Conservation (phyloP, 768 basidiomycete genomes). For the Pisolithus albus region DNA sequence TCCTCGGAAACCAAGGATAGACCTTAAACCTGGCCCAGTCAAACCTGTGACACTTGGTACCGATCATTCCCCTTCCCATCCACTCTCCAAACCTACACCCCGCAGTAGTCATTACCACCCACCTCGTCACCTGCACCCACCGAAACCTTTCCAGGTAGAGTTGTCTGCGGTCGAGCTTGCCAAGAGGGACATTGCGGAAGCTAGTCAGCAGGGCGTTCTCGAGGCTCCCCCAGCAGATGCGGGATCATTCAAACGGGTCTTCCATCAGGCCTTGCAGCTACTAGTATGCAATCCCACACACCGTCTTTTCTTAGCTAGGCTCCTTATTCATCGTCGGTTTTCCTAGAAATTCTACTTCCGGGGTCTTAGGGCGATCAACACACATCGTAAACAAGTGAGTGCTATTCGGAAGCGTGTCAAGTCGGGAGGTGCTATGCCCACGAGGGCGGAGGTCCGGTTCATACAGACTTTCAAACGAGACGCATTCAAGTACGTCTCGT, state of each 20-base stretch:
- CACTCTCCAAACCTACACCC: conserved; percentile 18
- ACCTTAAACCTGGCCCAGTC: conserved; percentile 59
- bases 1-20: conserved; percentile 39
- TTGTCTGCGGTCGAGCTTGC: conserved; percentile 41
- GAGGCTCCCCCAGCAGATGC: conserved; percentile 58
- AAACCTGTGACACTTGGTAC: conserved; percentile 31
- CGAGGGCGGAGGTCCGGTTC: conserved; percentile 64
- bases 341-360: conserved; percentile 77
- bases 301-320: not conserved
- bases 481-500: conserved; percentile 52
- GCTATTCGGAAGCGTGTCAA: conserved; percentile 51
- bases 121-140: conserved; percentile 19
- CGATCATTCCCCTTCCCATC: conserved; percentile 12
- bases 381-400: conserved; percentile 48
- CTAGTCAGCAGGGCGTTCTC: conserved; percentile 62
- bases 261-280: conserved; percentile 42
- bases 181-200: conserved; percentile 57
- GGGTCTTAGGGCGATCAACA: conserved; percentile 66
- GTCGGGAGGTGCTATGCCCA: conserved; percentile 54
- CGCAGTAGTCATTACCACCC: conserved; percentile 14
- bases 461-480: conserved; percentile 63
- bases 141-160: conserved; percentile 12
- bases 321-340: not conserved
- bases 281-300: conserved; percentile 28
- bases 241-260: conserved; percentile 44